phyloP scores from a whole-genome alignment of 2,329 filamentous ascomycete species.

The Hymenoscyphus linearis region DNA sequence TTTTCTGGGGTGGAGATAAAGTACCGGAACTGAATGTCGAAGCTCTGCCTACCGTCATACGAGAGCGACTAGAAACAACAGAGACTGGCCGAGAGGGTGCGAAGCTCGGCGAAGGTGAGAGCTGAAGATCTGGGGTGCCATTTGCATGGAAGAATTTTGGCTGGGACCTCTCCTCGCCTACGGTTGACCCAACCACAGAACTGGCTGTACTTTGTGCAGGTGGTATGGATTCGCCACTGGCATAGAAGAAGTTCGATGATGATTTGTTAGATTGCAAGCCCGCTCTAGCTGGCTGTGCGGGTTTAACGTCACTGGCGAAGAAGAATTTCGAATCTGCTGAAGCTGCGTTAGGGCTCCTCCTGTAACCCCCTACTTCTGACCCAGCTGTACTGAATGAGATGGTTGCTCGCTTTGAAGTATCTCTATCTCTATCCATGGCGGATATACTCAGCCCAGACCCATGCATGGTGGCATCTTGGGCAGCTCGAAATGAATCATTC shows the following conservation, averaged over 20 bases:
- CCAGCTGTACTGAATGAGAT: slow-evolving; percentile 39
- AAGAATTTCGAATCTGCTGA: slow-evolving; percentile 70
- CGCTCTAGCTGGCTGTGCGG: slow-evolving; percentile 25
- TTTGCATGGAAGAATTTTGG: slow-evolving; percentile 75
- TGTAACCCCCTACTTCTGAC: slow-evolving; percentile 31
- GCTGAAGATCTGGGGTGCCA: slow-evolving; percentile 48
- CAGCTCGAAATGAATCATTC: slow-evolving; percentile 29
- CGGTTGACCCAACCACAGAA: slow-evolving; percentile 28
- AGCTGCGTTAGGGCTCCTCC: slow-evolving; percentile 24
- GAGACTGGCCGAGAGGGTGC: slow-evolving; percentile 41
- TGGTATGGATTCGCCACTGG: slow-evolving; percentile 41
- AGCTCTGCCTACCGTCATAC: slow-evolving; percentile 38
- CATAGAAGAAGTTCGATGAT: slow-evolving; percentile 45
- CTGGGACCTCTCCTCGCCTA: slow-evolving; percentile 30
- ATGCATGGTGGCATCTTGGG: slow-evolving; percentile 28
- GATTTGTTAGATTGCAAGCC: slow-evolving; percentile 17
- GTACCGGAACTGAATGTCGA: slow-evolving; percentile 29
- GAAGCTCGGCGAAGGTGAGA: slow-evolving; percentile 33
- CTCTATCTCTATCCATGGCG: slow-evolving; percentile 28
- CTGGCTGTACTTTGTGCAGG: slow-evolving; percentile 16
- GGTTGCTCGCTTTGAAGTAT: slow-evolving; percentile 24
- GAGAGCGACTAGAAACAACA: slow-evolving; percentile 41
- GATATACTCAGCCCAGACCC: slow-evolving; percentile 22
- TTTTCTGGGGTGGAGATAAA: slow-evolving; percentile 36
- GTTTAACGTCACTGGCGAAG: slow-evolving; percentile 74